A percentile compares a stretch with the other conserved stretches of the same genome.
Evolutionary conservation across 2,329 filamentous ascomycete genomes (phyloP).

Genomic region (Pyrenophora teres): DNA sequence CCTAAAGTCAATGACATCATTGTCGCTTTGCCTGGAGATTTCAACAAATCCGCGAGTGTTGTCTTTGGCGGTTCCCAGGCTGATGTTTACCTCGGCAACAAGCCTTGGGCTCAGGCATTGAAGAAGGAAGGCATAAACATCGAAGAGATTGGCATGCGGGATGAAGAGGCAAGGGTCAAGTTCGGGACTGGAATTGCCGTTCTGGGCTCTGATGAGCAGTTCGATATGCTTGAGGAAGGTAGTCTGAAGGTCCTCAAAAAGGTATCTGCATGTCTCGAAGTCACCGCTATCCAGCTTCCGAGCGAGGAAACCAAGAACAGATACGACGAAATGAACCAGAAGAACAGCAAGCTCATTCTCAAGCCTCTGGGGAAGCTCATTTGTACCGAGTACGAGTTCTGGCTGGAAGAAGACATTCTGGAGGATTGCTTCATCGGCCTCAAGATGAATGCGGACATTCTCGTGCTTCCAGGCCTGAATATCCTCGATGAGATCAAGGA

Average conservation of each 20-base stretch:
- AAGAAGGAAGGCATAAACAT: constrained; percentile 23
- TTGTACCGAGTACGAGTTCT: constrained; percentile 61
- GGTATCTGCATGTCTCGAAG: constrained; percentile 43
- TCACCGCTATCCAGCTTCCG: constrained; percentile 56
- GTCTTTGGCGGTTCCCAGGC: constrained; percentile 65
- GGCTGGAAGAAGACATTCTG: constrained; percentile 68
- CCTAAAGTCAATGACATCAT: constrained; percentile 61
- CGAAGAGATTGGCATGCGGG: constrained; percentile 47
- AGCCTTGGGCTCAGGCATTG: constrained; percentile 49
- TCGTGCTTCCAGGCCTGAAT: constrained; percentile 31
- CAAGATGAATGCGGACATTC: constrained; percentile 49
- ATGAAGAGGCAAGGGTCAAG: constrained; percentile 55
- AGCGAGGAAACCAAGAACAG: constrained; percentile 52
- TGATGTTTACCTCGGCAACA: constrained; percentile 48
- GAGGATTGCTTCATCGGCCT: constrained; percentile 64
- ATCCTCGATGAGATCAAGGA: constrained; percentile 48
- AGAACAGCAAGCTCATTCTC: constrained; percentile 48
- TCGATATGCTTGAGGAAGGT: constrained; percentile 38
- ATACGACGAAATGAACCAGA: constrained; percentile 49
- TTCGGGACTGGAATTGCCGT: constrained; percentile 58
- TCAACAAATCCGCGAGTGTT: constrained; percentile 75
- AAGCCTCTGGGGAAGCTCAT: constrained; percentile 58
- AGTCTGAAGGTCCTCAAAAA: constrained; percentile 24
- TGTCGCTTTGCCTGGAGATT: constrained; percentile 69
- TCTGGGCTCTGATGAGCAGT: constrained; percentile 51